A percentile compares a stretch with the other conserved stretches of the same genome.
Evolutionary conservation across 257 asterid genomes (phyloP).

Genomic region (Euphrasia confusa): DNA sequence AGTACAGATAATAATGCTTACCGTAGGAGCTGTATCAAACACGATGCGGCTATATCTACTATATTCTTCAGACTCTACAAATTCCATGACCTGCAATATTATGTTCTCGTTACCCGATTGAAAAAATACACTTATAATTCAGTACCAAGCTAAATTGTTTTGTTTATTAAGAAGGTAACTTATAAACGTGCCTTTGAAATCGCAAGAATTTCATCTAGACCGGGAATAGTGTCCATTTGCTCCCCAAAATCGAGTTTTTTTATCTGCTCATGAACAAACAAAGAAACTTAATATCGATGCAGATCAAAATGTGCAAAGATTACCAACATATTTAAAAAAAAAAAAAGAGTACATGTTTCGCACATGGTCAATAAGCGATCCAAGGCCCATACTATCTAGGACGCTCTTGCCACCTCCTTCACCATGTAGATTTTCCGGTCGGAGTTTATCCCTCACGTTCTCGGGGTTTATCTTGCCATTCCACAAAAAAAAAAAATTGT

Average conservation of each 20-base stretch:
- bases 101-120: background rate
- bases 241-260: conserved; percentile 71
- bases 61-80: conserved; percentile 61
- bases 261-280: conserved; percentile 35
- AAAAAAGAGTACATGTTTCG: conserved; percentile 11
- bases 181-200: conserved; percentile 50
- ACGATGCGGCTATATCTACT: conserved; percentile 52
- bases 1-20: conserved; percentile 32
- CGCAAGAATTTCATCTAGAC: conserved; percentile 73
- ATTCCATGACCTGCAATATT: conserved; percentile 54
- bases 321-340: background rate
- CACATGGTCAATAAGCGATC: conserved; percentile 60
- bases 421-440: conserved; percentile 35
- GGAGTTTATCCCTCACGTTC: conserved; percentile 48
- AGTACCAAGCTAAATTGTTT: conserved; percentile 1
- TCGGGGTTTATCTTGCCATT: conserved; percentile 54
- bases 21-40: conserved; percentile 79
- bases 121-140: background rate
- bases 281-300: background rate
- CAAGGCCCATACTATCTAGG: conserved; percentile 70
- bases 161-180: background rate
- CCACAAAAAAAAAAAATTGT: conserved; percentile 9
- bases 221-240: conserved; percentile 67
- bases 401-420: conserved; percentile 46
- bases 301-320: background rate